Base-by-base conservation (phyloP, 2,329 filamentous ascomycete genomes). In the Sporothrix protearum region DNA sequence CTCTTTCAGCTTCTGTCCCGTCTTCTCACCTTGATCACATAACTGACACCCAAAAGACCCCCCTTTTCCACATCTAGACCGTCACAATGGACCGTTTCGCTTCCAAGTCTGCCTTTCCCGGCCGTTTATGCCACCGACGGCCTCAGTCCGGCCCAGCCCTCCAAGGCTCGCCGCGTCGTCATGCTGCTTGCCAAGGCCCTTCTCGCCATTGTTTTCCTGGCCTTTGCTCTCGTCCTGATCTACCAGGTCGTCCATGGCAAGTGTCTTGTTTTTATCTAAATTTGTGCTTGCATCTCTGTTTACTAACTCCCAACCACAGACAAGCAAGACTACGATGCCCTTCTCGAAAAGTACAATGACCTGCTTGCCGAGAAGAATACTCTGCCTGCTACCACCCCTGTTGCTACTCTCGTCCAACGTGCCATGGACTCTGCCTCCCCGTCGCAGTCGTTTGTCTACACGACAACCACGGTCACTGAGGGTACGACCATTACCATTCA, bases 371-470 rank as follows among this genome's bases (percentile, higher is more conserved):
- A 74, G 28, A n/a, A 74, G 51, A 19, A 30, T 1, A 22, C 16
- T 3, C 47, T 66, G 74, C 9, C 68, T 39, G 75, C 5, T 33
- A 73, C 76, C 22, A 73, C 76, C 22, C 59, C 69, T 28, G 36
- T 59, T 30, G 67, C 64, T 28, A 39, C 68, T 71, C 45, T 76
- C 73, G 30, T 51, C 76, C 66, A 39, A 25, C 73, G 72, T 61
- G 71, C 49, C 47, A 14, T 57, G 3, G 67, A 67, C 2, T 12
- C 63, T 10, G 36, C 25, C n/a, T 53, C 55, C 12, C 74, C 74
- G 19, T 81, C 79, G 16, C 75, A 81, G 19, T 81, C 79, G 16
- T 75, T 81, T 72, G 77, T 76, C 71, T 75, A 80, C 51, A 75
- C 71, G 69, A 76, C 76, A 1, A 73, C 71, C 59, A 74, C 73